These are phyloP conservation scores for Daldinia childiae DNA, from an alignment of 495 filamentous ascomycete species.

Conservation along the genomic window DNA sequence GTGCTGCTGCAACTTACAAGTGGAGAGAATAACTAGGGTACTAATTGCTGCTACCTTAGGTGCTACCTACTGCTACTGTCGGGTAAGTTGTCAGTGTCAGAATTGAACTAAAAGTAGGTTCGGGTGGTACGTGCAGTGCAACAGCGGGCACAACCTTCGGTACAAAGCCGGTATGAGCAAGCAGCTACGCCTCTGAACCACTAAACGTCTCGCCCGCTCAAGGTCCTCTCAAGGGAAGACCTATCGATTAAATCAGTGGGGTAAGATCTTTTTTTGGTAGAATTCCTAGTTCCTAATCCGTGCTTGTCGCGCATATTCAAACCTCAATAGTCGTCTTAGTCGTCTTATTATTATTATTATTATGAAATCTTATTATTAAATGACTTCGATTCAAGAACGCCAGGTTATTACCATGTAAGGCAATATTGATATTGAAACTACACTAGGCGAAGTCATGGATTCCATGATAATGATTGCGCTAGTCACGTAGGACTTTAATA, in stretches of 20 bases:
- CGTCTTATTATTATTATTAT: neutral
- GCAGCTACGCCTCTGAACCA: neutral
- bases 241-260: conserved; percentile 29
- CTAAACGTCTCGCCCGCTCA: neutral
- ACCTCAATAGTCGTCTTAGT: neutral
- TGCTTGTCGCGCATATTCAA: conserved; percentile 11
- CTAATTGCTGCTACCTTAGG: neutral
- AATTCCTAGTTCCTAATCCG: conserved; percentile 1
- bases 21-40: neutral
- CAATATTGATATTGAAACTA: neutral
- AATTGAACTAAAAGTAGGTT: conserved; percentile 26
- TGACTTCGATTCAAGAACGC: neutral
- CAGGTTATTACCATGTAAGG: neutral
- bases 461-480: neutral
- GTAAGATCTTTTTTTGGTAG: conserved; percentile 24
- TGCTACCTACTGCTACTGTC: neutral
- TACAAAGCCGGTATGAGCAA: conserved; percentile 24
- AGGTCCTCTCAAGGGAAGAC: neutral
- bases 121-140: conserved; percentile 37
- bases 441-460: neutral
- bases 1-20: neutral
- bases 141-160: conserved; percentile 32
- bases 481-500: neutral
- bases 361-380: neutral
- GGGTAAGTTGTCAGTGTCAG: conserved; percentile 24